Evolutionary conservation across 129 eudicot genomes (phyloP), one percentile per base, ranked within the genome.

Genomic region (Erigeron canadensis): DNA sequence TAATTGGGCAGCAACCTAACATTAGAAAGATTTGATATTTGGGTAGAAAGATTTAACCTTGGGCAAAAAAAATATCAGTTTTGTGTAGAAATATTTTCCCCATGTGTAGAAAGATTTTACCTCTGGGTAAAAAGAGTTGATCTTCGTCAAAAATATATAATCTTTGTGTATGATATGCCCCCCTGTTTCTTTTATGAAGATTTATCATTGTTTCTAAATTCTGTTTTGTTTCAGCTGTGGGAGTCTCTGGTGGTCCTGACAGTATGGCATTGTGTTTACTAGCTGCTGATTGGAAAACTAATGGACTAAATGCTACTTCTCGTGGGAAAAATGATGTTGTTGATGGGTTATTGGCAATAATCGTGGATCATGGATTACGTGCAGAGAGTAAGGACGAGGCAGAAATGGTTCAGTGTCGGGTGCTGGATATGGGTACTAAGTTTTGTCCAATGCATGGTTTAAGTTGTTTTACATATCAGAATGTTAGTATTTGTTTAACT

Each of bases 171-270:
- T 28, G 34, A 28, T 28, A 28, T 28, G 34, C 34, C 3, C 34
- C 34, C 34, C 34, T 67, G 19, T 16, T 18, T 72, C 1, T 73
- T 72, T 72, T 15, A 6, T 37, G 8, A 72, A 50, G 23, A 51
- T 40, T 67, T 58, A 28, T 2, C 41, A 7, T 61, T 38, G 21
- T 16, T 34, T 1, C 45, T 70, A 22, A 51, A 0, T 53, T 81
- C 34, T 61, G 55, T 65, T 78, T 23, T 54, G n/a, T 77, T 83
- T 71, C 83, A 94, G 98, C 93, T 72, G 70, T 94, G 59, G 99
- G 93, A 17, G 97, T 94, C 68, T 89, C 97, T 57, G 97, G 99
- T 69, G 99, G 97, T 45, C 87, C 99, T 53, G 97, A 94, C 70
- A 94, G 99, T 62, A 84, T 94, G 84, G 99, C 99, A 46, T 69